phyloP scores from a whole-genome alignment of 768 basidiomycete species.

The Mycena olivaceomarginata region DNA sequence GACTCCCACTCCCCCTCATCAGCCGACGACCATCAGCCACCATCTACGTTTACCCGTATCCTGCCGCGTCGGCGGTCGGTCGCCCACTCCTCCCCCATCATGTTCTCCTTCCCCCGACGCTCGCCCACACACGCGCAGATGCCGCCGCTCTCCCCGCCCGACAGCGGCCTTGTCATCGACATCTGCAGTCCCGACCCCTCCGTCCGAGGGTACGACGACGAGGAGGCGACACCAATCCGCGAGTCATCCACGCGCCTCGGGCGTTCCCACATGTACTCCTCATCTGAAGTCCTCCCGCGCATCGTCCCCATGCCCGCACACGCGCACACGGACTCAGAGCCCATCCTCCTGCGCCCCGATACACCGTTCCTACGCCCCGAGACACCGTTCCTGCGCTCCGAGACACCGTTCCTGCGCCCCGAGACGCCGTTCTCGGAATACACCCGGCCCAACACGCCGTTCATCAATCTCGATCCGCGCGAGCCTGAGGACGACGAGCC shows the following conservation, averaged over 20 bases:
- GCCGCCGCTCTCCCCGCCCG: neutral
- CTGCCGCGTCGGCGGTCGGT: constrained; percentile 17
- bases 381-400: neutral
- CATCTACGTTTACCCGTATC: neutral
- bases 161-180: constrained; percentile 24
- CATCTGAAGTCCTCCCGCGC: constrained; percentile 30
- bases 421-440: constrained; percentile 3
- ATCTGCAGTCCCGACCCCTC: constrained; percentile 23
- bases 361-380: constrained; percentile 16
- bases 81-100: constrained; percentile 24
- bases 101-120: constrained; percentile 28
- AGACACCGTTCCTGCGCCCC: no score
- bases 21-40: constrained; percentile 26
- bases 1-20: constrained; percentile 17
- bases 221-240: constrained; percentile 31
- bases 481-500: constrained; percentile 1
- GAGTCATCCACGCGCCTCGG: constrained; percentile 15
- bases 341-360: neutral
- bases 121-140: constrained; percentile 6
- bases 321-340: constrained; percentile 11
- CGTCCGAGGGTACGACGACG: constrained; percentile 6
- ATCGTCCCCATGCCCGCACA: constrained; percentile 16
- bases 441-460: constrained; percentile 16
- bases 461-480: neutral
- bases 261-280: constrained; percentile 19